A percentile compares a stretch with the other conserved stretches of the same genome.
Evolutionary conservation across 345 rosid genomes (phyloP).

Genomic region (Lepidium africanum): DNA sequence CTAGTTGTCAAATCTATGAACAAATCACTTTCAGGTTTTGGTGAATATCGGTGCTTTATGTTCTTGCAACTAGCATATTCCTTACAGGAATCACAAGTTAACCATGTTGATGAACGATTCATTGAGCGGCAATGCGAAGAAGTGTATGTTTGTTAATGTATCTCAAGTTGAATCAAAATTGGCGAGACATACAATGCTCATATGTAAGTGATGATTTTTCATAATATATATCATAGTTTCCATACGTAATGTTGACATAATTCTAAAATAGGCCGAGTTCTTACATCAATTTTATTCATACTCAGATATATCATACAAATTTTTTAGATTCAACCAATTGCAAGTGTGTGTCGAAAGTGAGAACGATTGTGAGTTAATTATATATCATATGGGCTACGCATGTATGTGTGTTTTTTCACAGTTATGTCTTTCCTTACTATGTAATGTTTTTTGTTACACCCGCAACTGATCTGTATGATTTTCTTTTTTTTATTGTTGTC

Average conservation of each 20-base stretch:
- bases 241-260: not conserved
- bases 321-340: too few species aligned
- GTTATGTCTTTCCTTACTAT: too few species aligned
- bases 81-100: slow-evolving; percentile 89
- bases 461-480: too few species aligned
- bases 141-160: slow-evolving; percentile 87
- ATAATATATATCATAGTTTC: not conserved
- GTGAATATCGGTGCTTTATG: slow-evolving; percentile 86
- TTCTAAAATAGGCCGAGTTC: not conserved
- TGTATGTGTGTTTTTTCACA: too few species aligned
- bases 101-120: slow-evolving; percentile 98
- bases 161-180: slow-evolving; percentile 87
- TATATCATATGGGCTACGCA: too few species aligned
- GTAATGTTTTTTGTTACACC: too few species aligned
- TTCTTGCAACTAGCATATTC: slow-evolving; percentile 74
- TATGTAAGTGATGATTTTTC: slow-evolving; percentile 37
- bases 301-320: too few species aligned
- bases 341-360: too few species aligned
- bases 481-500: too few species aligned
- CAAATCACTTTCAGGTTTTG: slow-evolving; percentile 90
- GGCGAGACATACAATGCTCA: slow-evolving; percentile 87
- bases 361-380: too few species aligned
- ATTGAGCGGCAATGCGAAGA: slow-evolving; percentile 95
- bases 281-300: too few species aligned
- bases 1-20: slow-evolving; percentile 75